A percentile compares a stretch with the other conserved stretches of the same genome.
phyloP scores from a whole-genome alignment of 2,329 filamentous ascomycete species.

The Pleoardoris graminearum region DNA sequence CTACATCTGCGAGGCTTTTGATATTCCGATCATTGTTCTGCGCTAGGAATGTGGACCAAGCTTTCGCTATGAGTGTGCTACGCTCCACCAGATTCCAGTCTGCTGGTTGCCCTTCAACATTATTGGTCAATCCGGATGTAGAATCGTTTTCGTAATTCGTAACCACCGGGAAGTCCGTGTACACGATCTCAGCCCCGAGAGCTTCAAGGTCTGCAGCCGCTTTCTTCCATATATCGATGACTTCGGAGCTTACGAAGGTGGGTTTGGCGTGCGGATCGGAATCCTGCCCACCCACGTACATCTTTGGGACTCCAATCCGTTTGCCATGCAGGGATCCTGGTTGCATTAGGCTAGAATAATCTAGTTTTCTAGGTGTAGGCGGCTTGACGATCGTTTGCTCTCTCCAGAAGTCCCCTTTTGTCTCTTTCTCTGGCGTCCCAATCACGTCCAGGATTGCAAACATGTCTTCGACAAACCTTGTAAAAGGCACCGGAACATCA shows the following conservation, averaged over 20 bases:
- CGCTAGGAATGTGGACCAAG: slow-evolving; percentile 57
- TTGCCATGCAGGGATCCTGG: slow-evolving; percentile 46
- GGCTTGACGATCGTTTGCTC: slow-evolving; percentile 54
- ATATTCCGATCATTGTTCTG: neutral
- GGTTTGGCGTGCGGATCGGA: slow-evolving; percentile 39
- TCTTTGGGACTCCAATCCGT: slow-evolving; percentile 55
- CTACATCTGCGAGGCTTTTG: slow-evolving; percentile 32
- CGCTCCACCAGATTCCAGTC: slow-evolving; percentile 55
- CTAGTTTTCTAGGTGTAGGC: slow-evolving; percentile 40
- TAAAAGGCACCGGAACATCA: slow-evolving; percentile 59
- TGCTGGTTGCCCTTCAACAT: neutral
- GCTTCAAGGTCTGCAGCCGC: slow-evolving; percentile 45
- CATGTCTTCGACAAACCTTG: slow-evolving; percentile 56
- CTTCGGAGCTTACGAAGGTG: slow-evolving; percentile 41
- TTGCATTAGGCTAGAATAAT: slow-evolving; percentile 42
- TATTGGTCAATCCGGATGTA: neutral
- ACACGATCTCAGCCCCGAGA: slow-evolving; percentile 49
- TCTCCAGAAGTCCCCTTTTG: slow-evolving; percentile 58
- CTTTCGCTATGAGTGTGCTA: slow-evolving; percentile 54
- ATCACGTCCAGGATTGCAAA: slow-evolving; percentile 56
- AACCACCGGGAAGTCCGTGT: slow-evolving; percentile 52
- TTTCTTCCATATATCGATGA: slow-evolving; percentile 43
- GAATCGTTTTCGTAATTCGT: slow-evolving; percentile 50
- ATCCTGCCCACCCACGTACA: slow-evolving; percentile 53
- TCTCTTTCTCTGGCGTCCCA: slow-evolving; percentile 48